Evolutionary conservation across 2,329 filamentous ascomycete genomes (phyloP).

Genomic region (Podosphaera xanthii): DNA sequence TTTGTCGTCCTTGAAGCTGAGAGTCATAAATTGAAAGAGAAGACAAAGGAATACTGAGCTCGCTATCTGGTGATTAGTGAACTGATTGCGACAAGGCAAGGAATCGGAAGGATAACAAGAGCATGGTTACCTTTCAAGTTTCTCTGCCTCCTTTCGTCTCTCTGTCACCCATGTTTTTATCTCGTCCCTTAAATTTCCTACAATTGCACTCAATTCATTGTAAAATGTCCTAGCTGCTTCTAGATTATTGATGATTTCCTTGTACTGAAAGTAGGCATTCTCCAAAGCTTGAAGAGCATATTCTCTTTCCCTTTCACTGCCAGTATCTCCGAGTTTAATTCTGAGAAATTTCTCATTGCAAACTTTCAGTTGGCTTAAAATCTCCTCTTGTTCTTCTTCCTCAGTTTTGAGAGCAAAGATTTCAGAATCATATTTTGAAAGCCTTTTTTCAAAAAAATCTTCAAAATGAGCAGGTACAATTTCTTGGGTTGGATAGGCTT

Average conservation of each 20-base stretch:
- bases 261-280: slow-evolving; percentile 85
- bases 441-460: slow-evolving; percentile 61
- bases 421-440: slow-evolving; percentile 65
- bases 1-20: neutral
- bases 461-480: slow-evolving; percentile 85
- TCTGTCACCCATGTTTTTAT: slow-evolving; percentile 58
- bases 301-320: slow-evolving; percentile 50
- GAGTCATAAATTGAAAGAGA: neutral
- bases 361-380: slow-evolving; percentile 45
- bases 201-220: slow-evolving; percentile 79
- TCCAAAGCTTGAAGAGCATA: slow-evolving; percentile 70
- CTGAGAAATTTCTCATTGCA: slow-evolving; percentile 59
- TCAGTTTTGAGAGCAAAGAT: slow-evolving; percentile 49
- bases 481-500: slow-evolving; percentile 61
- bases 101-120: slow-evolving; percentile 15
- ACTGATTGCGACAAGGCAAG: neutral
- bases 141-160: slow-evolving; percentile 56
- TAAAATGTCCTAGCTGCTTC: slow-evolving; percentile 90
- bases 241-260: slow-evolving; percentile 79
- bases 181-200: slow-evolving; percentile 65
- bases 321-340: slow-evolving; percentile 34
- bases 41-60: neutral
- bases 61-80: neutral
- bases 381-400: slow-evolving; percentile 48
- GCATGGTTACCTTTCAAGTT: slow-evolving; percentile 40